Conservation (phyloP, 78 protist genomes). For the Planoprotostelium fungivorum region DNA sequence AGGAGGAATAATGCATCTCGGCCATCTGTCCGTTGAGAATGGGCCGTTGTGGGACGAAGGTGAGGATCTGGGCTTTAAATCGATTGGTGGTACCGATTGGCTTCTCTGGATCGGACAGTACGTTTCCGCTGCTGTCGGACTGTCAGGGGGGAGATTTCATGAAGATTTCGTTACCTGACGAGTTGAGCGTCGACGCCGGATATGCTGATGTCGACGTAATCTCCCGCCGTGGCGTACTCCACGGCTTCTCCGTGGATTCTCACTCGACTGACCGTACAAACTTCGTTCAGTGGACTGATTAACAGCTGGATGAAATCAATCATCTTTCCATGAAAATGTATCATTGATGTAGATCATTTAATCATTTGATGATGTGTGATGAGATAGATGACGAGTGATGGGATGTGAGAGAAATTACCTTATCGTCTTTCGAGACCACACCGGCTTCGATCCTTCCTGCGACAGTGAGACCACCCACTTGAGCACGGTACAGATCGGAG, state of each 20-base stretch:
- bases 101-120: constrained; percentile 54
- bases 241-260: constrained; percentile 3
- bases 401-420: background rate
- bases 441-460: constrained; percentile 82
- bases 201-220: constrained; percentile 38
- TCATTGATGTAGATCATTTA: background rate
- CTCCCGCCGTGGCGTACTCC: constrained; percentile 75
- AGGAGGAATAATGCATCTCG: constrained; percentile 38
- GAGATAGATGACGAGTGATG: background rate
- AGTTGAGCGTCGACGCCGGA: constrained; percentile 2
- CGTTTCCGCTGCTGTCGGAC: constrained; percentile 35
- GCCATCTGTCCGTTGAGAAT: constrained; percentile 37
- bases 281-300: constrained; percentile 43
- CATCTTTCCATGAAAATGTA: background rate
- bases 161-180: background rate
- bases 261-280: constrained; percentile 38
- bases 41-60: constrained; percentile 42
- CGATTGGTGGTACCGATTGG: constrained; percentile 30
- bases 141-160: background rate
- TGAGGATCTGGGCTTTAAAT: constrained; percentile 58
- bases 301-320: constrained; percentile 10
- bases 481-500: constrained; percentile 64
- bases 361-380: background rate
- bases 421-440: constrained; percentile 44
- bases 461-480: constrained; percentile 43